A percentile compares a stretch with the other conserved stretches of the same genome.
phyloP scores from a whole-genome alignment of 345 rosid genomes.

The Populus deltoides region DNA sequence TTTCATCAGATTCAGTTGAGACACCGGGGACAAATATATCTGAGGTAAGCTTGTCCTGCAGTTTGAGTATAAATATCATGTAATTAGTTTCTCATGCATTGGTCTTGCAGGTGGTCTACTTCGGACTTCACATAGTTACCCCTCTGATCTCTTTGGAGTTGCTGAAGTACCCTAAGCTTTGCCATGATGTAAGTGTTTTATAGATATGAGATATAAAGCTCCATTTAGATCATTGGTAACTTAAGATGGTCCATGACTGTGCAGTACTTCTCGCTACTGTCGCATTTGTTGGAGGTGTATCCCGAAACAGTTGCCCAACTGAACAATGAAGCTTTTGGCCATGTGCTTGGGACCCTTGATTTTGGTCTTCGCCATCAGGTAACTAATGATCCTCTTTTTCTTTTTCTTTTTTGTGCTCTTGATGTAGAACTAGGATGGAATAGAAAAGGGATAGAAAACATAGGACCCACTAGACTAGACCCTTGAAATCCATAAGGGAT shows the following conservation, averaged over 20 bases:
- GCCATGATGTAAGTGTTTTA: conserved; percentile 73
- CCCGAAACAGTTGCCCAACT: conserved; percentile 84
- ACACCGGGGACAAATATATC: conserved; percentile 67
- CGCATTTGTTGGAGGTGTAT: conserved; percentile 93
- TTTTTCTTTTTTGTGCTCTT: background rate
- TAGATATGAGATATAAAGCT: conserved; percentile 1
- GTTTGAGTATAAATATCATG: conserved; percentile 2
- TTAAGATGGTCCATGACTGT: conserved; percentile 28
- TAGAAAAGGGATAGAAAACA: background rate
- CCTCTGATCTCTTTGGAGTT: conserved; percentile 88
- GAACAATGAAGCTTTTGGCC: conserved; percentile 67
- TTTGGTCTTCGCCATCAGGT: conserved; percentile 98
- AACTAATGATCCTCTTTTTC: conserved; percentile 1
- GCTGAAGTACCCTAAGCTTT: conserved; percentile 96
- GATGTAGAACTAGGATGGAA: background rate
- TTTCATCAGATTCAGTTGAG: conserved; percentile 78
- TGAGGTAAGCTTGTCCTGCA: conserved; percentile 53
- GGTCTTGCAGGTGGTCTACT: conserved; percentile 78
- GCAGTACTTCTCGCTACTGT: conserved; percentile 84
- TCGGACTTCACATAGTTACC: conserved; percentile 83
- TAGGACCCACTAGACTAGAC: background rate
- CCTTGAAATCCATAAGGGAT: no score
- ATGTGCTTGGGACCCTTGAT: conserved; percentile 77
- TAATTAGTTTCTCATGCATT: conserved; percentile 32
- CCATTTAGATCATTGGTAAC: background rate